A percentile compares a stretch with the other conserved stretches of the same genome.
phyloP scores from a whole-genome alignment of 148 eudicot species.

The Pharnaceum exiguum region DNA sequence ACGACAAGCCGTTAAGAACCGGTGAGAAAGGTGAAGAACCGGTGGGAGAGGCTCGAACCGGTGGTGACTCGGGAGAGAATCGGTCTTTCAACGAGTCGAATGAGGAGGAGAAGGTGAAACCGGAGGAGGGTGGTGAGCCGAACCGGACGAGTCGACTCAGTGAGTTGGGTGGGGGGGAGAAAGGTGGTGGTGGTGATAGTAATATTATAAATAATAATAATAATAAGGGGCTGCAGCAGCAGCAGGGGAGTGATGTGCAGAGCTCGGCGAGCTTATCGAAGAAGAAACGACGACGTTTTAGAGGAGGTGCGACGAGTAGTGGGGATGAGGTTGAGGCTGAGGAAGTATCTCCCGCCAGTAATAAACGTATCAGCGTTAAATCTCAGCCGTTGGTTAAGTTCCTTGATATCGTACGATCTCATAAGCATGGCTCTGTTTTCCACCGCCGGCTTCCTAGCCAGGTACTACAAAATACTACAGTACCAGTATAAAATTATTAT shows the following conservation, averaged over 20 bases:
- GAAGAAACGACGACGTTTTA: slow-evolving; percentile 32
- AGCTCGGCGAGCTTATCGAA: slow-evolving; percentile 29
- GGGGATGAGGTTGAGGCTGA: slow-evolving; percentile 29
- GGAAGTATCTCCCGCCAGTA: slow-evolving; percentile 29
- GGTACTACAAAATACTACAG: slow-evolving; percentile 17
- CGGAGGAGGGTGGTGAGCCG: neutral
- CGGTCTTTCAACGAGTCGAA: slow-evolving; percentile 46
- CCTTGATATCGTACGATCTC: slow-evolving; percentile 30
- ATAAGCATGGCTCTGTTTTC: slow-evolving; percentile 41
- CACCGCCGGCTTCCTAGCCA: slow-evolving; percentile 40
- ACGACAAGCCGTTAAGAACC: neutral
- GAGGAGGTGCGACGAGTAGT: slow-evolving; percentile 8
- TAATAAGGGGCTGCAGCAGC: slow-evolving; percentile 7
- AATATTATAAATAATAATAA: no score
- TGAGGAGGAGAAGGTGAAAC: slow-evolving; percentile 5
- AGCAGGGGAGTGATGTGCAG: slow-evolving; percentile 35
- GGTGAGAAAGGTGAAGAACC: slow-evolving; percentile 9
- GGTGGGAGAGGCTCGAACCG: slow-evolving; percentile 12
- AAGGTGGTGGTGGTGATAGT: no score
- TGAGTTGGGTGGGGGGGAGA: slow-evolving; percentile 20
- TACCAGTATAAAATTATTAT: neutral
- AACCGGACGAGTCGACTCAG: slow-evolving; percentile 17
- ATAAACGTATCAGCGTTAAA: slow-evolving; percentile 23
- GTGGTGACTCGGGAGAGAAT: slow-evolving; percentile 28
- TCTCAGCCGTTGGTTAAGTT: slow-evolving; percentile 36